These are phyloP conservation scores for Osmanthus fragrans DNA, from an alignment of 257 asterid genomes.

Conservation along the genomic window DNA sequence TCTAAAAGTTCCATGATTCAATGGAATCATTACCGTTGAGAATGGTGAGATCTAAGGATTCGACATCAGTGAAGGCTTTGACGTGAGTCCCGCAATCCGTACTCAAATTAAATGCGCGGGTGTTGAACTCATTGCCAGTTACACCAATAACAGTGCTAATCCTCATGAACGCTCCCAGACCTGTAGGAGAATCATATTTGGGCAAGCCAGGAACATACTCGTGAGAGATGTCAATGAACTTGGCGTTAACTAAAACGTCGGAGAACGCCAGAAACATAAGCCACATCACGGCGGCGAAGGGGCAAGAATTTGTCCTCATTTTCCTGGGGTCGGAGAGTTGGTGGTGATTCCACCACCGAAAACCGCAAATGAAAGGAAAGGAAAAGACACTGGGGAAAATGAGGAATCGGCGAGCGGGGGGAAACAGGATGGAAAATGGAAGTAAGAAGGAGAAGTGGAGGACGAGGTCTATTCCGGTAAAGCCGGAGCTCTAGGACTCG, in stretches of 20 bases:
- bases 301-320: neutral
- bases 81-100: conserved; percentile 21
- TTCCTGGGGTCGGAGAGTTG: neutral
- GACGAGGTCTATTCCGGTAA: neutral
- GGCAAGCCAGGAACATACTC: conserved; percentile 16
- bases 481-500: neutral
- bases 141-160: neutral
- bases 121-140: neutral
- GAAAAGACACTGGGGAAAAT: neutral
- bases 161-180: conserved; percentile 7
- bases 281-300: neutral
- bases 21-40: conserved; percentile 12
- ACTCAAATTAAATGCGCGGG: neutral
- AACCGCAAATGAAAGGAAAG: neutral
- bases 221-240: neutral
- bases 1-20: neutral
- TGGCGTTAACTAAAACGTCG: neutral
- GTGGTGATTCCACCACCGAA: neutral
- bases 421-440: neutral
- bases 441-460: neutral
- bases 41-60: conserved; percentile 19
- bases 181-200: neutral
- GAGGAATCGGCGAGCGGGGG: neutral
- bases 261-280: neutral
- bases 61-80: conserved; percentile 19